Evolutionary conservation across 495 filamentous ascomycete genomes (phyloP).

Genomic region (Bryoglossum gracile): DNA sequence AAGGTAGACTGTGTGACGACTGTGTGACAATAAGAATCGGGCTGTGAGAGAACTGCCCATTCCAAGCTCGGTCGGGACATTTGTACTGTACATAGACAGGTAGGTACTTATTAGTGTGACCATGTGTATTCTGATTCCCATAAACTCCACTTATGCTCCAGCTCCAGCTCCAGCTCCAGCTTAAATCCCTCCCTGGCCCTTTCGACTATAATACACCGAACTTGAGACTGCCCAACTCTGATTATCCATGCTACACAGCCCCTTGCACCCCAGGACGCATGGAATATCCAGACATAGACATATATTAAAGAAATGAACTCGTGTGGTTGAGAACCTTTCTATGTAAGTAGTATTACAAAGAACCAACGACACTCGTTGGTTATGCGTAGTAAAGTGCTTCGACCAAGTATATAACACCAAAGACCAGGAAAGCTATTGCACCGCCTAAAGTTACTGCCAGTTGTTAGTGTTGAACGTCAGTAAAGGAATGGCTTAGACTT

Average conservation of each 20-base stretch:
- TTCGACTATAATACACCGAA: background rate
- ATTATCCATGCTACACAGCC: too few relatives aligned
- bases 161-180: background rate
- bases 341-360: constrained; percentile 14
- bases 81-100: too few relatives aligned
- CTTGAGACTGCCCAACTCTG: too few relatives aligned
- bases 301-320: constrained; percentile 4
- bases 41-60: too few relatives aligned
- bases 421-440: constrained; percentile 82
- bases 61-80: too few relatives aligned
- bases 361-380: background rate
- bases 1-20: too few relatives aligned
- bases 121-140: background rate
- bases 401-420: constrained; percentile 83
- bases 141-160: constrained; percentile 7
- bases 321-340: background rate
- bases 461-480: constrained; percentile 16
- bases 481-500: constrained; percentile 39
- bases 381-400: constrained; percentile 60
- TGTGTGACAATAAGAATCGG: too few relatives aligned
- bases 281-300: background rate
- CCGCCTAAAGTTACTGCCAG: constrained; percentile 83
- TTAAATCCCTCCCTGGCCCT: background rate
- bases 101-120: too few relatives aligned
- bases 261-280: too few relatives aligned